Evolutionary conservation across 2,329 filamentous ascomycete species (phyloP).

Genomic region (Fusarium dimerum): DNA sequence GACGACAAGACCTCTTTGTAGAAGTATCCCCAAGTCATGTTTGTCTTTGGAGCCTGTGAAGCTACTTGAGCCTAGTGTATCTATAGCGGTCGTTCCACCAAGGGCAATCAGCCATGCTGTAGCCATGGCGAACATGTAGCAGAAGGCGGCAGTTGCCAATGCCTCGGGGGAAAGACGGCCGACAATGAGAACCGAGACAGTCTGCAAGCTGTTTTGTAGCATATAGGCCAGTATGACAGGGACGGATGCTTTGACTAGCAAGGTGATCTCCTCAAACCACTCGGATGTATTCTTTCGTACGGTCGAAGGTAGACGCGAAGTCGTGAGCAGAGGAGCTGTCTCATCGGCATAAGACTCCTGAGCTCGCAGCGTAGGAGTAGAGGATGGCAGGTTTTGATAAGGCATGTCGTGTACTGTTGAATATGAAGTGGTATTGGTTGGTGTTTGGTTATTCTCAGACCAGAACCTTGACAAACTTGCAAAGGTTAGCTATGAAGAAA

Average conservation of each 20-base stretch:
- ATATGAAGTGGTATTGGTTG: no score
- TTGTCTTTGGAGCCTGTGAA: conserved; percentile 82
- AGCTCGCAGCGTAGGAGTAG: accelerated
- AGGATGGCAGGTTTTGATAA: background rate
- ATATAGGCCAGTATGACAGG: conserved; percentile 84
- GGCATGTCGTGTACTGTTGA: conserved; percentile 2
- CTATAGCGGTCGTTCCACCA: conserved; percentile 82
- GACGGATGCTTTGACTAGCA: conserved; percentile 68
- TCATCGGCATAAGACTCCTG: conserved; percentile 17
- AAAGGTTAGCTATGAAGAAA: no score
- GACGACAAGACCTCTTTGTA: conserved; percentile 76
- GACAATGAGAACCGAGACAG: conserved; percentile 77
- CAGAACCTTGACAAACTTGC: no score
- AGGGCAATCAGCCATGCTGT: conserved; percentile 85
- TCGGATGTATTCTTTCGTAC: background rate
- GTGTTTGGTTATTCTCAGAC: no score
- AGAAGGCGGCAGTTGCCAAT: conserved; percentile 79
- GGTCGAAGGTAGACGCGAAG: background rate
- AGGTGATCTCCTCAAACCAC: conserved; percentile 27
- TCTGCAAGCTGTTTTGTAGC: conserved; percentile 83
- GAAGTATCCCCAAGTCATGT: conserved; percentile 73
- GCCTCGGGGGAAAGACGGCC: conserved; percentile 79
- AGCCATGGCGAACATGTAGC: conserved; percentile 92
- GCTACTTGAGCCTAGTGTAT: conserved; percentile 79
- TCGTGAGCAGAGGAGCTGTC: conserved; percentile 17